These are phyloP conservation scores for Baorangia bicolor DNA, from an alignment of 768 basidiomycete genomes.

Conservation along the genomic window DNA sequence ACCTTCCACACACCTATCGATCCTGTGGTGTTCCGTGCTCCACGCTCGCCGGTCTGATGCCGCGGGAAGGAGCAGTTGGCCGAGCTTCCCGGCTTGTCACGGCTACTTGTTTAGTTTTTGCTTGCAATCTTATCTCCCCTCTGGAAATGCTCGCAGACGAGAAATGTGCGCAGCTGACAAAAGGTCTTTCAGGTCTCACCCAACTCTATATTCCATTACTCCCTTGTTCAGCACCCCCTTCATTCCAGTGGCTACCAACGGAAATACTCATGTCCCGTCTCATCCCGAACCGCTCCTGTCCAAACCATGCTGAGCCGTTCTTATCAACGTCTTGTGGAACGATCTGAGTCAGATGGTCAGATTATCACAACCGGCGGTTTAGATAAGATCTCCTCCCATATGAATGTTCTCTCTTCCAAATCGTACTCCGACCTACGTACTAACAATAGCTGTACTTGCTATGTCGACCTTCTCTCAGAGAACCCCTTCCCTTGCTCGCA, in stretches of 20 bases:
- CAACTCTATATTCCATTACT: not conserved
- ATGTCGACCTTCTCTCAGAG: slow-evolving; percentile 15
- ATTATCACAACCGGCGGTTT: slow-evolving; percentile 4
- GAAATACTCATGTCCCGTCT: not conserved
- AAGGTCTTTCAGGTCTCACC: not conserved
- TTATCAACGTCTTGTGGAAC: not conserved
- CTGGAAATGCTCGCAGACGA: not conserved
- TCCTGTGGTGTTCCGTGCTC: slow-evolving; percentile 15
- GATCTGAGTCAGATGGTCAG: not conserved
- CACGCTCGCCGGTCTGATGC: not conserved
- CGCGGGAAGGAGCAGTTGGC: not conserved
- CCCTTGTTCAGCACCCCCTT: not conserved
- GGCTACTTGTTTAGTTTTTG: slow-evolving; percentile 1
- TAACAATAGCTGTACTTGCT: slow-evolving; percentile 13
- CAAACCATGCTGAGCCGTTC: not conserved
- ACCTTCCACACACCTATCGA: not conserved
- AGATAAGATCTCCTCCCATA: slow-evolving; percentile 21
- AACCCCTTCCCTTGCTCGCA: slow-evolving; percentile 17
- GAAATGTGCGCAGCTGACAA: not conserved
- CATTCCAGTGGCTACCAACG: not conserved
- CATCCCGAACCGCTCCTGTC: no score
- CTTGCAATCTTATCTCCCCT: not conserved
- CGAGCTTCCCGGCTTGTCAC: slow-evolving; percentile 1
- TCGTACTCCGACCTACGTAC: not conserved
- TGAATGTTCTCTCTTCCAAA: not conserved